Evolutionary conservation across 2,329 filamentous ascomycete genomes (phyloP).

Genomic region (Colletotrichum viniferum): DNA sequence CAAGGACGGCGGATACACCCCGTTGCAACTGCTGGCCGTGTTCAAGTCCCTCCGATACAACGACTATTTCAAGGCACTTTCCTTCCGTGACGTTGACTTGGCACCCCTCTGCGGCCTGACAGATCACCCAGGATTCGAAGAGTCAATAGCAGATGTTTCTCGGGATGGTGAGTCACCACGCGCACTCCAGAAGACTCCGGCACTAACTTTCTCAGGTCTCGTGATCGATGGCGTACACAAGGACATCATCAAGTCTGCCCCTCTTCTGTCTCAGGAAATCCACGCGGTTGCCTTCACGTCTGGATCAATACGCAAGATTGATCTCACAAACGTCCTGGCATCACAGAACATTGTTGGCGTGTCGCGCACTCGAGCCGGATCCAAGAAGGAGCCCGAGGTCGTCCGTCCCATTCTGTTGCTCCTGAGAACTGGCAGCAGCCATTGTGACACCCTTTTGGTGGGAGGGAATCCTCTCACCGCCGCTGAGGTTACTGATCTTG

Average conservation of each 20-base stretch:
- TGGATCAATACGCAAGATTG: constrained; percentile 58
- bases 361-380: constrained; percentile 3
- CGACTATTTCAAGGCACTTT: constrained; percentile 63
- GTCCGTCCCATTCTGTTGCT: constrained; percentile 54
- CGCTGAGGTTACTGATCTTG: constrained; percentile 53
- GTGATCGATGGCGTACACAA: constrained; percentile 18
- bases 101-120: constrained; percentile 41
- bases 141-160: constrained; percentile 55
- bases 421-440: constrained; percentile 48
- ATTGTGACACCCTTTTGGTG: constrained; percentile 56
- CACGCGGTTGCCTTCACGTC: constrained; percentile 61
- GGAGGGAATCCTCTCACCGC: constrained; percentile 53
- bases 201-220: not conserved
- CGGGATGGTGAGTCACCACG: constrained; percentile 48
- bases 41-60: constrained; percentile 63
- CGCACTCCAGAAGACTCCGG: not conserved
- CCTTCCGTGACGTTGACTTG: constrained; percentile 57
- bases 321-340: constrained; percentile 49
- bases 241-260: constrained; percentile 39
- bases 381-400: constrained; percentile 39
- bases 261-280: constrained; percentile 60
- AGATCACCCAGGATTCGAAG: constrained; percentile 49
- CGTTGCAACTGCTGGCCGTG: constrained; percentile 59
- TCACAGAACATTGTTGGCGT: constrained; percentile 12
- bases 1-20: constrained; percentile 44